Percentiles rank a stretch among this genome's conserved stretches.
Evolutionary conservation across 139 green algal species (phyloP).

Genomic region (Chlamydomonas schloesseri): DNA sequence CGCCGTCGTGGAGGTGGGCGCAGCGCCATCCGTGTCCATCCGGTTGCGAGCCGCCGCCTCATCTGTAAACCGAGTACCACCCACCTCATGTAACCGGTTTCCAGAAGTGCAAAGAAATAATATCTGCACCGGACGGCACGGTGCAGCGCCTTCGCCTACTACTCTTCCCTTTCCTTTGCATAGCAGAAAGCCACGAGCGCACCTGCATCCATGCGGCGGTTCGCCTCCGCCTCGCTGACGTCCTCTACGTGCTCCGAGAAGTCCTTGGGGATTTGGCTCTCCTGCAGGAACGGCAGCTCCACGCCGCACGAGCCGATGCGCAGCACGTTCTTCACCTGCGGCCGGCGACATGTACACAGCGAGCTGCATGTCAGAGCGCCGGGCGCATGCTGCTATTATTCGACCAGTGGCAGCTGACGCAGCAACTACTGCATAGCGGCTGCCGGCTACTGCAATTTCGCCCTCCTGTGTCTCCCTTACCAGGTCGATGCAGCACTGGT

Average conservation of each 20-base stretch:
- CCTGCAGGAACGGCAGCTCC: constrained; percentile 85
- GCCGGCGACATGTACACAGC: not conserved
- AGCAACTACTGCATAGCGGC: too few species aligned
- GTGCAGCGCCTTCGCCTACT: not conserved
- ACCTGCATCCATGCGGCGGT: constrained; percentile 31
- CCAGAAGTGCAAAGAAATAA: not conserved
- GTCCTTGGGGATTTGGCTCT: constrained; percentile 61
- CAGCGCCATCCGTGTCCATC: constrained; percentile 17
- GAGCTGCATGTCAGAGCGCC: not conserved
- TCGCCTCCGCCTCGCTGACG: constrained; percentile 51
- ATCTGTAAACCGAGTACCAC: too few species aligned
- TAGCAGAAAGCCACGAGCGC: not conserved
- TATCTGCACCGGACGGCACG: not conserved
- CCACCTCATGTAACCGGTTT: too few species aligned
- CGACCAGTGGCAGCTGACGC: too few species aligned
- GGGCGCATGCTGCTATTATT: not conserved
- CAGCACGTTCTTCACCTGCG: constrained; percentile 43
- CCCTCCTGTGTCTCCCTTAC: not conserved
- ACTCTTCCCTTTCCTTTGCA: not conserved
- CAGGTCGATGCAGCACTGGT: constrained; percentile 86
- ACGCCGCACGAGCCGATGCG: constrained; percentile 72
- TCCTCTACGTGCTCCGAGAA: constrained; percentile 52
- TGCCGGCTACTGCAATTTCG: not conserved
- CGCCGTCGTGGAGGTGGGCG: constrained; percentile 41
- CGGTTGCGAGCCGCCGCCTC: not conserved